phyloP scores from a whole-genome alignment of 1,139 yeast species.

The Hyphopichia wangnamkhiaoensis region DNA sequence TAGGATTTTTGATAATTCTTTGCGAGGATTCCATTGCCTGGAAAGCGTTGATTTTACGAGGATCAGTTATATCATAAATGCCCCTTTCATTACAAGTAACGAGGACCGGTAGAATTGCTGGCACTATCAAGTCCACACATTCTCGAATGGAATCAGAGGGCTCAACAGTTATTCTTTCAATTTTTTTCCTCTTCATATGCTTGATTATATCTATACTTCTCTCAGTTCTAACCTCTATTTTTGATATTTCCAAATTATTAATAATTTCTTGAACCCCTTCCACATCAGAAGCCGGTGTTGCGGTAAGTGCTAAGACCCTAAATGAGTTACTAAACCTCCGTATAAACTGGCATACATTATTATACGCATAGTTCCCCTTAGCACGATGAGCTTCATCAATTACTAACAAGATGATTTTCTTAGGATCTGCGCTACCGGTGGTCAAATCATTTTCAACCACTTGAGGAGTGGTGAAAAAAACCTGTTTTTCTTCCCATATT shows the following conservation, averaged over 20 bases:
- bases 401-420: conserved; percentile 70
- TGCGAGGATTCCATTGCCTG: conserved; percentile 71
- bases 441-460: conserved; percentile 89
- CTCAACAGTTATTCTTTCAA: conserved; percentile 59
- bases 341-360: conserved; percentile 71
- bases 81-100: conserved; percentile 63
- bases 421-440: conserved; percentile 75
- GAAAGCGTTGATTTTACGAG: conserved; percentile 69
- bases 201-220: conserved; percentile 75
- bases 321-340: conserved; percentile 64
- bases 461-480: conserved; percentile 95
- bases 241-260: conserved; percentile 68
- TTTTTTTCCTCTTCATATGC: conserved; percentile 72
- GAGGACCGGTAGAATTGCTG: conserved; percentile 66
- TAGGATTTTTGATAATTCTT: conserved; percentile 50
- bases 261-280: conserved; percentile 89
- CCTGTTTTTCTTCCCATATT: conserved; percentile 74
- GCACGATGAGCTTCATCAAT: conserved; percentile 97
- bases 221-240: conserved; percentile 85
- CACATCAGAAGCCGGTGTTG: conserved; percentile 89
- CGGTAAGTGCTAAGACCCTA: conserved; percentile 84
- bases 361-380: conserved; percentile 86
- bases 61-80: conserved; percentile 63
- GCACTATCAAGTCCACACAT: conserved; percentile 42
- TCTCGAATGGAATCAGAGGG: conserved; percentile 54